Base-by-base conservation (phyloP, 2,329 filamentous ascomycete species). In the Fusarium tanahbumbuense region DNA sequence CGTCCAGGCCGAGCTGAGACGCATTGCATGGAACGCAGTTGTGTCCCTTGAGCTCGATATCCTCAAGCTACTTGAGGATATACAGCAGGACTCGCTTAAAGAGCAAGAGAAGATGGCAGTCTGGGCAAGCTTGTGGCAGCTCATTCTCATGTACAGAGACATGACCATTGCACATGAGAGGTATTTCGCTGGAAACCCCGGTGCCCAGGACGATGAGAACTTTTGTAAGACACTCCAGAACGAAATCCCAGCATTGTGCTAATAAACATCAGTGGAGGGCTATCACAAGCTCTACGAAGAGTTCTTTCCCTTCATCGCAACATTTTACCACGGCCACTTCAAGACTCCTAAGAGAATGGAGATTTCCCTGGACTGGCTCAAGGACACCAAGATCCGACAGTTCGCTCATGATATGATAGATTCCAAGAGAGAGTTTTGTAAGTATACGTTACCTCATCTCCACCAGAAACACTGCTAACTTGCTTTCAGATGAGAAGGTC, bases 51-150 rank as follows among this genome's bases (percentile, higher is more conserved):
- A 82, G 72, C 75, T 78, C 50, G 79, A 83, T 58, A 78, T 84
- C 37, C 75, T 83, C 50, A 79, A 78, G 66, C 78, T 80, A 40
- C 76, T 83, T 27, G 82, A 83, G 53, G 79, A 79, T 28, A 79
- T 76, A 9, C 81, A 83, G 49, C 76, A 81, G 50, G 76, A 78
- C 13, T 77, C 82, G 25, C 78, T 82, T 15, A 78, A 79, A 70
- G 65, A 75, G 2, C 74, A 81, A 16, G 82, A 83, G 54, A 79
- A 78, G 50, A 74, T 85, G 60, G 79, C 81, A n/a, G 71, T 86
- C 23, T 86, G 84, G 83, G 81, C 79, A 18, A 81, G 81, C 71
- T 74, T 85, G 73, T 86, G 85, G 83, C 82, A 85, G 64, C 74
- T 85, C 59, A 82, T 86, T 45, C 77, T 86, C 42, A 81, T 85